phyloP scores from a whole-genome alignment of 2,329 filamentous ascomycete genomes.

The Botrytis cinerea region DNA sequence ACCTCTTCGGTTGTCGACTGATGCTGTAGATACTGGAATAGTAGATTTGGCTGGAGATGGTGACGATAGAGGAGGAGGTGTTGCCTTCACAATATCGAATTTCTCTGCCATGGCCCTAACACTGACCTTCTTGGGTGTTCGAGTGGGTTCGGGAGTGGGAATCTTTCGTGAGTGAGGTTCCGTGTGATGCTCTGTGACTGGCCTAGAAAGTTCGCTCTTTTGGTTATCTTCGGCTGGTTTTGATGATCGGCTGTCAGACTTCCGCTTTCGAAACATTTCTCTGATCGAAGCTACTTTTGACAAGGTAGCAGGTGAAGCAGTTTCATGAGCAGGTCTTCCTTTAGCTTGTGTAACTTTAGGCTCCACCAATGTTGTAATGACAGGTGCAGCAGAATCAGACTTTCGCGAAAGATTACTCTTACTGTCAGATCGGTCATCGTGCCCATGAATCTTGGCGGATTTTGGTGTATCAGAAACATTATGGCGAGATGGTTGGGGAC shows the following conservation, averaged over 20 bases:
- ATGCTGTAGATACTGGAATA: not conserved
- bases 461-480: not conserved
- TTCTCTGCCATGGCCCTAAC: slow-evolving; percentile 39
- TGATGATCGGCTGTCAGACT: slow-evolving; percentile 18
- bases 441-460: not conserved
- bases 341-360: not conserved
- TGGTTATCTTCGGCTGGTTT: slow-evolving; percentile 5
- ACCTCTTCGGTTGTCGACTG: slow-evolving; percentile 17
- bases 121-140: slow-evolving; percentile 26
- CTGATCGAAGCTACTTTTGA: slow-evolving; percentile 23
- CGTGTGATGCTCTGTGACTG: not conserved
- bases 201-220: not conserved
- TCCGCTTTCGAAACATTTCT: slow-evolving; percentile 21
- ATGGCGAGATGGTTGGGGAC: not conserved
- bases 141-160: not conserved
- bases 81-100: slow-evolving; percentile 31
- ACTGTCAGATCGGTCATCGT: not conserved
- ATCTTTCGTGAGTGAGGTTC: not conserved
- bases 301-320: slow-evolving; percentile 7
- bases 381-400: not conserved
- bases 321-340: not conserved
- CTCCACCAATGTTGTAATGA: not conserved
- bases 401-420: not conserved
- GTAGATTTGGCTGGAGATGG: slow-evolving; percentile 23
- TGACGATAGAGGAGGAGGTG: slow-evolving; percentile 26